phyloP scores from a whole-genome alignment of 345 rosid species.

The Eucalyptus shirleyi region DNA sequence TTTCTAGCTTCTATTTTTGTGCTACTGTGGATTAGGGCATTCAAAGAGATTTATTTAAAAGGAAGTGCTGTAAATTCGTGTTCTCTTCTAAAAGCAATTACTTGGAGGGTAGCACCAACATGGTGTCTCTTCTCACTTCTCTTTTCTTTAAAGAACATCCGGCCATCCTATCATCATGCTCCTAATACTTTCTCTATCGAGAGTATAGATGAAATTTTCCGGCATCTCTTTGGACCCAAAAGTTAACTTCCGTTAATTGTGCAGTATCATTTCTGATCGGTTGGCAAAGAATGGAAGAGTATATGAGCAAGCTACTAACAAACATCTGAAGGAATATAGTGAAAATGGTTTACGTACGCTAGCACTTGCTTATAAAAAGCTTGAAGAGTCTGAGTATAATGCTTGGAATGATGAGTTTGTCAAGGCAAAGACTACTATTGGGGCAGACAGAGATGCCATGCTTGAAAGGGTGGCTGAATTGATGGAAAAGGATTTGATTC shows the following conservation, averaged over 20 bases:
- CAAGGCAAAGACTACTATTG: conserved; percentile 78
- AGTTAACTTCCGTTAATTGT: not conserved
- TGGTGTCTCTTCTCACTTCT: not conserved
- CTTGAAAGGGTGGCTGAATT: conserved; percentile 72
- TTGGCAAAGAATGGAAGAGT: conserved; percentile 78
- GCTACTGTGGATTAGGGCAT: not conserved
- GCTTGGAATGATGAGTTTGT: conserved; percentile 83
- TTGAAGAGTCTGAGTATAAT: conserved; percentile 64
- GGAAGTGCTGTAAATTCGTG: not conserved
- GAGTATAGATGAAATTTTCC: not conserved
- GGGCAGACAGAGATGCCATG: conserved; percentile 67
- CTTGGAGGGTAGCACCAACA: not conserved
- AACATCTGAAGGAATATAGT: conserved; percentile 87
- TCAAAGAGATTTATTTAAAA: not conserved
- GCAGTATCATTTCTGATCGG: conserved; percentile 87
- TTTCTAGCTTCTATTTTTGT: not conserved
- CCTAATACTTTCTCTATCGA: not conserved
- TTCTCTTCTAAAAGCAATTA: not conserved
- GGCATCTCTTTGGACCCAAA: not conserved
- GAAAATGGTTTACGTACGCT: conserved; percentile 92
- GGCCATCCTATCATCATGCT: not conserved
- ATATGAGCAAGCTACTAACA: conserved; percentile 51
- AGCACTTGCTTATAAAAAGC: conserved; percentile 77
- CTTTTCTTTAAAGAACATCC: not conserved
- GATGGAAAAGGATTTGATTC: conserved; percentile 86